These are phyloP conservation scores for Teunomyces lycoperdinae DNA, from an alignment of 805 yeast species.

Conservation along the genomic window DNA sequence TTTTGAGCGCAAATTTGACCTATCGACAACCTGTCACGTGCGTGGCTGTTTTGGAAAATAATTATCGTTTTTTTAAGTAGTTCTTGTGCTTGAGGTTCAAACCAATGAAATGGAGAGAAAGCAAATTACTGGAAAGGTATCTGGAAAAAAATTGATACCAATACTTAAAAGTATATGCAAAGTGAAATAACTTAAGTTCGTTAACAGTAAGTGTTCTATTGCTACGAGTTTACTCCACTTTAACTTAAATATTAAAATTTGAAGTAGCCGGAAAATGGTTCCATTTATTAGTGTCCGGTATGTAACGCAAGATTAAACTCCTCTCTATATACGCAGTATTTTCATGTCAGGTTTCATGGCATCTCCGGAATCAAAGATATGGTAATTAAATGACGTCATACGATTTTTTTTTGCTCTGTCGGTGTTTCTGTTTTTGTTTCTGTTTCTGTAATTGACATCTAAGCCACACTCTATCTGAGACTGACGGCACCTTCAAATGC, in stretches of 20 bases:
- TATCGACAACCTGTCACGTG: background rate
- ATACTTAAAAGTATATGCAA: background rate
- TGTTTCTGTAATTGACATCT: background rate
- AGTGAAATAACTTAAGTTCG: background rate
- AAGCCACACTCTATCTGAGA: background rate
- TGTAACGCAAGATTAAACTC: background rate
- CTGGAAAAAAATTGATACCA: background rate
- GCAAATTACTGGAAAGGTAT: background rate
- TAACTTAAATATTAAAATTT: background rate
- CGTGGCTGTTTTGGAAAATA: background rate
- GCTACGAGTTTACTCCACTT: background rate
- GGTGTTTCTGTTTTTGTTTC: background rate
- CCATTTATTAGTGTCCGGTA: background rate
- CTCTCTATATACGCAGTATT: background rate
- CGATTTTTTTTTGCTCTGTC: background rate
- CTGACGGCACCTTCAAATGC: constrained; percentile 55
- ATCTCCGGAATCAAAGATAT: background rate
- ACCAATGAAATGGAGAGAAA: background rate
- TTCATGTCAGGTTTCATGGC: background rate
- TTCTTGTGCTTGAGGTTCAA: background rate
- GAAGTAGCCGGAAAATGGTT: background rate
- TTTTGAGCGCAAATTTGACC: background rate
- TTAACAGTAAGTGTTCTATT: background rate
- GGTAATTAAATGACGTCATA: background rate
- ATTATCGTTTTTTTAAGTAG: background rate